Evolutionary conservation across 2,329 filamentous ascomycete genomes (phyloP), one percentile per base, ranked within the genome.

Genomic region (Penicillium italicum): DNA sequence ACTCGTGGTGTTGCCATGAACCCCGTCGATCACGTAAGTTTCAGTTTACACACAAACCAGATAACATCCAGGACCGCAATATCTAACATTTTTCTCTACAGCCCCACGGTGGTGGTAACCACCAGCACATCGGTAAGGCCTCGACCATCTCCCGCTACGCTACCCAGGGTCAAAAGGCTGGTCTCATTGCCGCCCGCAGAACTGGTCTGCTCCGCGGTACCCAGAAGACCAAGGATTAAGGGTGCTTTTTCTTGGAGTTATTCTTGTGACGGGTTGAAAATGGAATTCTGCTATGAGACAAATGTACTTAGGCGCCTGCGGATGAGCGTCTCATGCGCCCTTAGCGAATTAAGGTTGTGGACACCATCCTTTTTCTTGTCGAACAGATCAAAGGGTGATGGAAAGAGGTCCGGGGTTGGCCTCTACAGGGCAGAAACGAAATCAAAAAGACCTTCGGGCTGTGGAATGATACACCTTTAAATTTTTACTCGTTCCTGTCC

Each of bases 1-100:
- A 99, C 94, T 86, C 93, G 94, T 94, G 94, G 94, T 97, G 94
- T 99, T 88, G 94, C 94, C 82, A 99, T 99, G 94, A 99, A 99
- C 85, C 94, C 94, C 74, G 94, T 99, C 76, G 94, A 99, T 83
- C 94, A 99, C 87, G 80, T 82, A 82, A 77, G 80, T 67, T 63
- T 53, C 9, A 16, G 36, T 28, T 26, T 18, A 26, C 33, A 37
- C 16, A 4, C 20, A 28, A 20, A 12, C 1, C 14, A 7, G 30
- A 7, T 22, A 3, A 8, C 16, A 22, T 50, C 26, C 18, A 31
- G n/a, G 44, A n/a, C 20, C 33, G 55, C 46, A 43, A 47, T 51
- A 28, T 60, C 63, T 70, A 52, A 67, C 63, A 31, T 45, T 55
- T 58, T 50, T 63, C 50, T 66, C 50, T 67, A 66, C 60, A 78